Evolutionary conservation across 2,329 filamentous ascomycete species (phyloP).

Genomic region (Exserohilum rostratum): DNA sequence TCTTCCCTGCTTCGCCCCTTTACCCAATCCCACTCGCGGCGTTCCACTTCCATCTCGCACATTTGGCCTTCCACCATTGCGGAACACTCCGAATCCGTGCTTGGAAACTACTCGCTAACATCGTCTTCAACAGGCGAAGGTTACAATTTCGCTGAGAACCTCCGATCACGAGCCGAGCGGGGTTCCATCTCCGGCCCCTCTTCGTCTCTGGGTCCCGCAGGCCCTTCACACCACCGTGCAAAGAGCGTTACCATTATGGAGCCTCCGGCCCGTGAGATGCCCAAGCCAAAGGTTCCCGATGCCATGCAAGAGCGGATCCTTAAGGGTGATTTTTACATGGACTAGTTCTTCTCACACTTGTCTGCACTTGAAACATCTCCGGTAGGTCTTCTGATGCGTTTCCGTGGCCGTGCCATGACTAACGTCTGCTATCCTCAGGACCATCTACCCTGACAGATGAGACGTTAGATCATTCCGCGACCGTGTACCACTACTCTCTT

Average conservation of each 20-base stretch:
- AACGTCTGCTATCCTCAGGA: slow-evolving; percentile 5
- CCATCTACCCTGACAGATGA: slow-evolving; percentile 14
- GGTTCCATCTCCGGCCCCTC: slow-evolving; percentile 59
- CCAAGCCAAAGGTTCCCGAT: slow-evolving; percentile 73
- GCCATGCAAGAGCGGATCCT: slow-evolving; percentile 96
- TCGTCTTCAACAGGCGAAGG: slow-evolving; percentile 75
- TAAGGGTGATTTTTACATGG: slow-evolving; percentile 98
- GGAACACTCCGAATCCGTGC: slow-evolving; percentile 38
- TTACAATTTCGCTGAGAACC: slow-evolving; percentile 97
- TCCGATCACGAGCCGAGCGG: slow-evolving; percentile 89
- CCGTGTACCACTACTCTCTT: slow-evolving; percentile 27
- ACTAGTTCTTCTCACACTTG: slow-evolving; percentile 57
- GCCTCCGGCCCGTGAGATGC: slow-evolving; percentile 60
- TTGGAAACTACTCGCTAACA: slow-evolving; percentile 67
- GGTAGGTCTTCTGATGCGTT: slow-evolving; percentile 24
- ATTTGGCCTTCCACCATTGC: slow-evolving; percentile 37
- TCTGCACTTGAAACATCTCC: slow-evolving; percentile 25
- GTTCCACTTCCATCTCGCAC: slow-evolving; percentile 34
- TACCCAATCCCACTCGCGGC: slow-evolving; percentile 27
- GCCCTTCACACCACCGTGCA: slow-evolving; percentile 64
- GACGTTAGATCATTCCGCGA: slow-evolving; percentile 15
- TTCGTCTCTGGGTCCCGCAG: slow-evolving; percentile 18
- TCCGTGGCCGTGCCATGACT: slow-evolving; percentile 5
- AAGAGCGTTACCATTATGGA: slow-evolving; percentile 71
- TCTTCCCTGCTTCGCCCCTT: slow-evolving; percentile 31